Evolutionary conservation across 139 green algal species (phyloP).

Genomic region (Picochlorum sp.): DNA sequence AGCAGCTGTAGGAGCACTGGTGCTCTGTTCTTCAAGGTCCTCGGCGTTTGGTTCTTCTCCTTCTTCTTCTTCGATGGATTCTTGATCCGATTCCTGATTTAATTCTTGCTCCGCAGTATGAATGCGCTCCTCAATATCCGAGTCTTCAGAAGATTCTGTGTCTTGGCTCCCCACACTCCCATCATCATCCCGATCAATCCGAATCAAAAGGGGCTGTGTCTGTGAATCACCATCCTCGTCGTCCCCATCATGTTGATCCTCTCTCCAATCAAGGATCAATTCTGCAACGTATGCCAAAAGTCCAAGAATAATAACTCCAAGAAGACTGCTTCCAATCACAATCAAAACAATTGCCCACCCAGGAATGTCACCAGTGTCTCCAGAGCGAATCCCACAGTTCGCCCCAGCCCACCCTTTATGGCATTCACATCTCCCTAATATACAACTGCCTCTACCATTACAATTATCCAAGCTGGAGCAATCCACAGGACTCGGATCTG

Average conservation of each 20-base stretch:
- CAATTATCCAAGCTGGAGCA: slow-evolving; percentile 53
- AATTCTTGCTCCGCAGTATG: slow-evolving; percentile 6
- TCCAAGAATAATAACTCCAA: slow-evolving; percentile 27
- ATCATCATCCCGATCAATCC: slow-evolving; percentile 33
- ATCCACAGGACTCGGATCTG: slow-evolving; percentile 28
- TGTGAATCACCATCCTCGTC: slow-evolving; percentile 23
- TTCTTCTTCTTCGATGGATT: slow-evolving; percentile 1
- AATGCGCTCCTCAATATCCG: slow-evolving; percentile 27
- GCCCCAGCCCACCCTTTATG: slow-evolving; percentile 41
- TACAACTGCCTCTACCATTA: slow-evolving; percentile 45
- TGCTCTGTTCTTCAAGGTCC: background rate
- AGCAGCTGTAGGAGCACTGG: too few species aligned
- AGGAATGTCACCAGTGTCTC: slow-evolving; percentile 14
- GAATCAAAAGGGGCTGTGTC: slow-evolving; percentile 30
- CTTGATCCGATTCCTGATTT: background rate
- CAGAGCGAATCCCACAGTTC: slow-evolving; percentile 34
- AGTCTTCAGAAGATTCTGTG: slow-evolving; percentile 17
- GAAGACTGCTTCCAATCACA: slow-evolving; percentile 27
- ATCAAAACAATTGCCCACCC: slow-evolving; percentile 47
- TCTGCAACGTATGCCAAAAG: slow-evolving; percentile 13
- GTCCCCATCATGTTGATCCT: background rate
- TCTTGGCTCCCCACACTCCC: slow-evolving; percentile 38
- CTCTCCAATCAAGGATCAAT: slow-evolving; percentile 10
- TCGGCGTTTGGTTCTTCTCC: background rate
- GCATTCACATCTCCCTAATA: slow-evolving; percentile 53